A percentile compares a stretch with the other conserved stretches of the same genome.
These are phyloP conservation scores for Entomortierella chlamydospora DNA, from an alignment of 192 early-diverging fungal species.

Conservation along the genomic window DNA sequence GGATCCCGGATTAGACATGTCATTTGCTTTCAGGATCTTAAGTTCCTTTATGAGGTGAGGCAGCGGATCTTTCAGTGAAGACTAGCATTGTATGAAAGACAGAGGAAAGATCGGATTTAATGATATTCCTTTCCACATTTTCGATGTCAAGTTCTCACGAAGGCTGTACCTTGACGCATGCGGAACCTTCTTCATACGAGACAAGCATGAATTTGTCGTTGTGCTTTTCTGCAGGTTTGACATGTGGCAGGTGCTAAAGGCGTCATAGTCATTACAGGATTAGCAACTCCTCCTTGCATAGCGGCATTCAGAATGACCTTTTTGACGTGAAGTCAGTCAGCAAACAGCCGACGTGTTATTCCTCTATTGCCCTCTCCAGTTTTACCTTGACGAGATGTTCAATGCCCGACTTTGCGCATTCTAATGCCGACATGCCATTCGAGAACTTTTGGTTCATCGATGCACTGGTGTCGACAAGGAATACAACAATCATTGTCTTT, in stretches of 20 bases:
- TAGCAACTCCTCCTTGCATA: too few relatives aligned
- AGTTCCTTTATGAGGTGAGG: constrained; percentile 69
- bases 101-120: not conserved
- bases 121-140: not conserved
- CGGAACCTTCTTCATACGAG: constrained; percentile 67
- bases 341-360: too few relatives aligned
- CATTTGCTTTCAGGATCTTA: constrained; percentile 69
- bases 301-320: too few relatives aligned
- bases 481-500: constrained; percentile 66
- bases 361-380: not conserved
- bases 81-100: constrained; percentile 19
- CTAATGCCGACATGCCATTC: constrained; percentile 69
- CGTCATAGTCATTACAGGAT: too few relatives aligned
- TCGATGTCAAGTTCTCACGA: not conserved
- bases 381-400: constrained; percentile 79
- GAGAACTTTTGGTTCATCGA: constrained; percentile 82
- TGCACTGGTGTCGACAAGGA: constrained; percentile 85
- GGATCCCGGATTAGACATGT: constrained; percentile 75
- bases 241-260: constrained; percentile 39
- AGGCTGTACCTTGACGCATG: constrained; percentile 63
- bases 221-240: constrained; percentile 61
- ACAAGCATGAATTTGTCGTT: constrained; percentile 84
- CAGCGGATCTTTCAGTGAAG: constrained; percentile 62
- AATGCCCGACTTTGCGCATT: constrained; percentile 80
- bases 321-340: not conserved